phyloP scores from a whole-genome alignment of 73 alveolate genomes.

The Tetrahymena thermophila region DNA sequence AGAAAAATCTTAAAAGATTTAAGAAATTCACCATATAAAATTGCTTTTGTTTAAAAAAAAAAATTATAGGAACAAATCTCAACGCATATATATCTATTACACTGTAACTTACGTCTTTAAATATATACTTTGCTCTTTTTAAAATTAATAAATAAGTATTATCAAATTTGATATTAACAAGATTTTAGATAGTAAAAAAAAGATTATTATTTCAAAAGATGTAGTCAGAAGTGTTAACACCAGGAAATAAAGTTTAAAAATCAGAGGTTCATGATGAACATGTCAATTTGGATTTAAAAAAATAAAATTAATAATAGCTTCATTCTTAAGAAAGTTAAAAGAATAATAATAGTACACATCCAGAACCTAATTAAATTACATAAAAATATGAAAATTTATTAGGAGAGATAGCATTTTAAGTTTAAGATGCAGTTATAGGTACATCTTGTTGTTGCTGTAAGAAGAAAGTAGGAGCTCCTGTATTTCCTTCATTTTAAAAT shows the following conservation, averaged over 20 bases:
- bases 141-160: background rate
- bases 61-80: too few relatives aligned
- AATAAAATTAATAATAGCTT: background rate
- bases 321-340: background rate
- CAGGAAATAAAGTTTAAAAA: background rate
- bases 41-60: too few relatives aligned
- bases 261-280: background rate
- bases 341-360: background rate
- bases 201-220: background rate
- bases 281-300: background rate
- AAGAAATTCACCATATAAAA: background rate
- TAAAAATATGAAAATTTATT: background rate
- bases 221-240: background rate
- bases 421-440: background rate
- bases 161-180: background rate
- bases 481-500: background rate
- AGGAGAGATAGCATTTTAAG: background rate
- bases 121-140: too few relatives aligned
- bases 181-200: background rate
- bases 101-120: background rate
- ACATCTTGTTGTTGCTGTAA: background rate
- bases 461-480: background rate
- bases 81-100: background rate
- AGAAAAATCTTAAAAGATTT: background rate
- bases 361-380: background rate